These are phyloP conservation scores for Eucalyptus marginata DNA, from an alignment of 345 rosid species.

Conservation along the genomic window DNA sequence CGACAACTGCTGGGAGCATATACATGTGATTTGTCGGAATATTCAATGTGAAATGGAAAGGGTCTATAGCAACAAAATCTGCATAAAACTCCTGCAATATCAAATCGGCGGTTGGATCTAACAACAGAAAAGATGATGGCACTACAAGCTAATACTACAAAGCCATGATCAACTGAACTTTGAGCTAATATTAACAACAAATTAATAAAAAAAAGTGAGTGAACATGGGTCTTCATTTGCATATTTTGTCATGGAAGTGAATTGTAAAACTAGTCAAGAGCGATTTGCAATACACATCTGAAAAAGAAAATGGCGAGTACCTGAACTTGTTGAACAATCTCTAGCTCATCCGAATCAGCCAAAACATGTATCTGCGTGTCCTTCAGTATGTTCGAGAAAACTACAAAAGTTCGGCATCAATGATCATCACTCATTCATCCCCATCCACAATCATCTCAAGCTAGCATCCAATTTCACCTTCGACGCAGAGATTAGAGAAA, in stretches of 20 bases:
- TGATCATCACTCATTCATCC: background rate
- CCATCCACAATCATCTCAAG: background rate
- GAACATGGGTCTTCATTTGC: background rate
- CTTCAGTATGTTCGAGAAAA: slow-evolving; percentile 92
- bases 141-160: background rate
- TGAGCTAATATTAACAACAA: background rate
- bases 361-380: slow-evolving; percentile 95
- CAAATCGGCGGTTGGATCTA: slow-evolving; percentile 2
- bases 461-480: background rate
- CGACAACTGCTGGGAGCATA: slow-evolving; percentile 96
- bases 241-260: background rate
- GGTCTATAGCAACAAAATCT: slow-evolving; percentile 83
- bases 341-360: slow-evolving; percentile 98
- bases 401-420: slow-evolving; percentile 21
- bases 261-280: background rate
- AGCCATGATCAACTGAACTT: background rate
- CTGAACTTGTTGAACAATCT: slow-evolving; percentile 95
- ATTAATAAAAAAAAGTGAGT: background rate
- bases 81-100: slow-evolving; percentile 87
- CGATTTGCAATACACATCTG: background rate
- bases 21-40: slow-evolving; percentile 69
- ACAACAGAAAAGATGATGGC: background rate
- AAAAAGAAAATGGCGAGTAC: slow-evolving; percentile 8
- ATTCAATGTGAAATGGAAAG: slow-evolving; percentile 82
- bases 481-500: background rate